Evolutionary conservation across 345 rosid species (phyloP).

Genomic region (Pistacia vera): DNA sequence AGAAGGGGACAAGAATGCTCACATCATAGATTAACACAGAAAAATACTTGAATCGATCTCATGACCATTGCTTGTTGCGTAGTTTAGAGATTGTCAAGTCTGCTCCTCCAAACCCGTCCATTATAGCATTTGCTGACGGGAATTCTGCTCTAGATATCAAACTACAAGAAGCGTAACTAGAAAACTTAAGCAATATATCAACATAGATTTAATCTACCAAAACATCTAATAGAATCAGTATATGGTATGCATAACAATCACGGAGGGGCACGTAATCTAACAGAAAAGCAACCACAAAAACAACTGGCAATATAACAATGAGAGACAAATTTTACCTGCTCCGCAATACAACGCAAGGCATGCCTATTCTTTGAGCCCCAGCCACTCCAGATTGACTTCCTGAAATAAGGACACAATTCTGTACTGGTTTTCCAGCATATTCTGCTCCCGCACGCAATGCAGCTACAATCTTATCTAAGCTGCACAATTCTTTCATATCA

Average conservation of each 20-base stretch:
- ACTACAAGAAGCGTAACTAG: constrained; percentile 30
- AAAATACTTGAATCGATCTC: constrained; percentile 23
- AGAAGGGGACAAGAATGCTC: not conserved
- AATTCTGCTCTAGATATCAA: constrained; percentile 84
- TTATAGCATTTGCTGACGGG: constrained; percentile 70
- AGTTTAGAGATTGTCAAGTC: constrained; percentile 72
- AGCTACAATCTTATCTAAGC: constrained; percentile 74
- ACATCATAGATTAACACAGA: not conserved
- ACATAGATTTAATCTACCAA: not conserved
- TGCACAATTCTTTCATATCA: constrained; percentile 26
- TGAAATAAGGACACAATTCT: constrained; percentile 76
- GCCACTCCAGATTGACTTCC: constrained; percentile 84
- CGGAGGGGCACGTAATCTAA: not conserved
- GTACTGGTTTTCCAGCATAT: constrained; percentile 52
- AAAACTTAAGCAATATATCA: constrained; percentile 3
- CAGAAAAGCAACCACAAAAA: not conserved
- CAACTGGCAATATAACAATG: not conserved
- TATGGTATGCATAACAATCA: not conserved
- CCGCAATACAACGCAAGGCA: constrained; percentile 82
- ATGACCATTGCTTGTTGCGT: constrained; percentile 40
- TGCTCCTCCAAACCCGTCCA: constrained; percentile 98
- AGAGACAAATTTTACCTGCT: constrained; percentile 63
- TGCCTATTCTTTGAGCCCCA: constrained; percentile 79
- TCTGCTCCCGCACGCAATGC: constrained; percentile 94
- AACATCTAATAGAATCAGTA: not conserved